These are phyloP conservation scores for Punica granatum DNA, from an alignment of 345 rosid genomes.

Conservation along the genomic window DNA sequence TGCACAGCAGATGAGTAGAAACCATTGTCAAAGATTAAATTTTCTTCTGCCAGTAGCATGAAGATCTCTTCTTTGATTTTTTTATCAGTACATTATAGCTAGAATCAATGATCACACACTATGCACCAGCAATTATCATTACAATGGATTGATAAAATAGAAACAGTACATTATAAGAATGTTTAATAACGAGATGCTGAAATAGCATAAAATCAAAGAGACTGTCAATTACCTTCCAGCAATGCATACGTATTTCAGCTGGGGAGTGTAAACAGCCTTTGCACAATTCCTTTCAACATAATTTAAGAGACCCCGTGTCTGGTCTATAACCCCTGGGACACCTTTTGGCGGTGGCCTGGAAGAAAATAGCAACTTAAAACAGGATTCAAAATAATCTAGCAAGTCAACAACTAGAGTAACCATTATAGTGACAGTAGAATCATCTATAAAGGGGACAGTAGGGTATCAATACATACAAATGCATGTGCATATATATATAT, in stretches of 20 bases:
- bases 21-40: no score
- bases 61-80: no score
- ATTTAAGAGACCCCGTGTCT: slow-evolving; percentile 85
- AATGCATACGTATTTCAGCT: slow-evolving; percentile 76
- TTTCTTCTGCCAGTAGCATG: no score
- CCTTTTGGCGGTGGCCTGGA: slow-evolving; percentile 91
- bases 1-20: no score
- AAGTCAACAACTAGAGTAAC: background rate
- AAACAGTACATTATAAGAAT: background rate
- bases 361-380: slow-evolving; percentile 1
- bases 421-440: background rate
- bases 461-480: no score
- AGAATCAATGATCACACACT: background rate
- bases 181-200: background rate
- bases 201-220: background rate
- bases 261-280: slow-evolving; percentile 67
- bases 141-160: background rate
- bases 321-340: slow-evolving; percentile 69
- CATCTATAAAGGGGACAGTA: no score
- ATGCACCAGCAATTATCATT: background rate
- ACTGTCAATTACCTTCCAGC: slow-evolving; percentile 65
- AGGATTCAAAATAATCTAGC: background rate
- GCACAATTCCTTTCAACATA: slow-evolving; percentile 62
- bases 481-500: no score
- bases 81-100: no score